These are phyloP conservation scores for Avena sativa DNA, from an alignment of 176 grass and related monocot genomes.

Conservation along the genomic window DNA sequence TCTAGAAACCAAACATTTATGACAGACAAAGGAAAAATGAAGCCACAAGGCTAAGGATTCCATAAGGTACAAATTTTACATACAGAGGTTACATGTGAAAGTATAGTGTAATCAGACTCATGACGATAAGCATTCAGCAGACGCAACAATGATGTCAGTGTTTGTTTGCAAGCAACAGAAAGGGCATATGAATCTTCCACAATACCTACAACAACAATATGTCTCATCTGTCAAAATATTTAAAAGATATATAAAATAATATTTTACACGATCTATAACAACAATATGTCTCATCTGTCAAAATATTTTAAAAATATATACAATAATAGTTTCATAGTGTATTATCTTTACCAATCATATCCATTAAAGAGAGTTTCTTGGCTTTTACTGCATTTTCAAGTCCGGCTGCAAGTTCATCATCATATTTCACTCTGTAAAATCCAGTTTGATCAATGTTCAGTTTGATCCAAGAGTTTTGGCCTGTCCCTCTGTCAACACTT, in stretches of 20 bases:
- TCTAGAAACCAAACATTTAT: constrained; percentile 11
- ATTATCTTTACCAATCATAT: constrained; percentile 76
- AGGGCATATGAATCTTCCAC: constrained; percentile 85
- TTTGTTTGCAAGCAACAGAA: constrained; percentile 79
- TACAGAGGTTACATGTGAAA: constrained; percentile 84
- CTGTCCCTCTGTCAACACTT: constrained; percentile 37
- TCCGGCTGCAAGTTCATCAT: constrained; percentile 80
- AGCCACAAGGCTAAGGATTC: constrained; percentile 29
- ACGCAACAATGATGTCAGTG: constrained; percentile 72
- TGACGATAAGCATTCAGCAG: constrained; percentile 76
- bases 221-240: constrained; percentile 10
- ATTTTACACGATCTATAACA: constrained; percentile 74
- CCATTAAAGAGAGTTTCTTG: constrained; percentile 69
- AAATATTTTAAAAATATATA: neutral
- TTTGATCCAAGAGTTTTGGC: constrained; percentile 71
- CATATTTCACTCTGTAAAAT: constrained; percentile 94
- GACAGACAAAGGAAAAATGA: neutral
- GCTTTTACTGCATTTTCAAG: constrained; percentile 74
- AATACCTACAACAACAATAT: constrained; percentile 59
- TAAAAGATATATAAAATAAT: neutral
- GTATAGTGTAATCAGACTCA: constrained; percentile 85
- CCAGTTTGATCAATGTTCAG: constrained; percentile 86
- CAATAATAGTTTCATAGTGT: neutral
- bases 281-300: constrained; percentile 9
- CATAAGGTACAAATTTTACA: constrained; percentile 45